These are phyloP conservation scores for Ganoderma meredithae DNA, from an alignment of 1,284 basidiomycete genomes.

Conservation along the genomic window DNA sequence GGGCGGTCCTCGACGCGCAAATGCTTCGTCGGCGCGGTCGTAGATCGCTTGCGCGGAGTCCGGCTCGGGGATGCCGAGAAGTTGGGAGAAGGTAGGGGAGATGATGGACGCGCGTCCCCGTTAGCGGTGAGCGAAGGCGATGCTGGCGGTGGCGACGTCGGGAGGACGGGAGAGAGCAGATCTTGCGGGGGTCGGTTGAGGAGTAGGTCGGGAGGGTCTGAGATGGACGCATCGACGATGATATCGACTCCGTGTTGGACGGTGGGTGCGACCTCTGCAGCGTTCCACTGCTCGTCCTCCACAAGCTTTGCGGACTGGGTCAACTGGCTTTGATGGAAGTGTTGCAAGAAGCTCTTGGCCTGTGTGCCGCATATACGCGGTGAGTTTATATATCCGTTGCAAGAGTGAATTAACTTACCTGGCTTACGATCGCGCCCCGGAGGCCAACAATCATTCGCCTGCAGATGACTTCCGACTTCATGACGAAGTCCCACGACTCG, in stretches of 20 bases:
- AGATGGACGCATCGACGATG: slow-evolving; percentile 84
- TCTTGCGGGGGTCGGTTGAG: slow-evolving; percentile 39
- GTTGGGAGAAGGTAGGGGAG: slow-evolving; percentile 41
- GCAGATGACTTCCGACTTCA: slow-evolving; percentile 85
- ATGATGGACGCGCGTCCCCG: slow-evolving; percentile 37
- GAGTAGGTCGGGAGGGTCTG: slow-evolving; percentile 76
- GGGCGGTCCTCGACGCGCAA: slow-evolving; percentile 85
- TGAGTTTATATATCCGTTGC: neutral
- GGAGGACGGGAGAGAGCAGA: slow-evolving; percentile 34
- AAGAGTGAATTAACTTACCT: slow-evolving; percentile 51
- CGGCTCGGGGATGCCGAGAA: slow-evolving; percentile 32
- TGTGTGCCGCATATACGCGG: slow-evolving; percentile 40
- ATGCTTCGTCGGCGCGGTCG: slow-evolving; percentile 63
- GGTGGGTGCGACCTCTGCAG: slow-evolving; percentile 73
- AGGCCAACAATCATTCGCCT: slow-evolving; percentile 92
- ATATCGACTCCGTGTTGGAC: slow-evolving; percentile 79
- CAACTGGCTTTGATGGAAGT: slow-evolving; percentile 87
- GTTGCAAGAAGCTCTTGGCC: slow-evolving; percentile 88
- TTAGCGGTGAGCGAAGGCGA: slow-evolving; percentile 38
- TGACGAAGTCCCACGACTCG: slow-evolving; percentile 89
- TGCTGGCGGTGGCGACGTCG: slow-evolving; percentile 31
- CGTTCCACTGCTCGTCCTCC: slow-evolving; percentile 91
- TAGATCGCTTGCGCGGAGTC: slow-evolving; percentile 40
- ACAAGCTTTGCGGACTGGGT: slow-evolving; percentile 88
- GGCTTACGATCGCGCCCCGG: slow-evolving; percentile 82